Evolutionary conservation across 1,284 basidiomycete genomes (phyloP), one percentile per base, ranked within the genome.

Genomic region (Peniophora sp.): DNA sequence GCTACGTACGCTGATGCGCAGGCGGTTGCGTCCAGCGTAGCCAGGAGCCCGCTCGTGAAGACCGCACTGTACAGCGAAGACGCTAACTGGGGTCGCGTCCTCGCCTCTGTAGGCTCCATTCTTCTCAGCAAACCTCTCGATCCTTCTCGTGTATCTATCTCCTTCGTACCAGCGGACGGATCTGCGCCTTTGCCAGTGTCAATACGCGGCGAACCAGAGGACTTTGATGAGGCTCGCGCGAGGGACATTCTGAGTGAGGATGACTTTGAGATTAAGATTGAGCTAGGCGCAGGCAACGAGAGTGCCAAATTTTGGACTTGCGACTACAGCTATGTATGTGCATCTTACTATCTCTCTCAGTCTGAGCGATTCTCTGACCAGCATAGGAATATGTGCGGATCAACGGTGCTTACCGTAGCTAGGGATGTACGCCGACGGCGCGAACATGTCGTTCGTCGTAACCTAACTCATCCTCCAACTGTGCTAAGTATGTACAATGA

Each of bases 41-140:
- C 93, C n/a, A 97, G 92, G 2, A 97, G 93, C 2, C 86, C 93
- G 0, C 77, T 99, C 2, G 93, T 98, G 56, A 99, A 99, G 68
- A 95, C 91, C 0, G 96, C 96, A 0, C 75, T 99, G 19, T 97
- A 95, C 63, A 96, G 97, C 34, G 88, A 97, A 71, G 95, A 96
- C 59, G 92, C 92, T 16, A 96, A 96, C 70, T 99, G 97, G 96
- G 96, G 96, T 45, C 88, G 97, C 43, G 90, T 99, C 58, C 83
- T 99, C 23, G 89, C 92, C 51, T 93, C 88, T 3, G 85, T 89
- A 2, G 97, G 97, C 17, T 95, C 95, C 53, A 81, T 94, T 12
- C 75, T 79, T 6, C 72, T 84, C 27, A 72, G 70, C 47, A 70
- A 70, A 3, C 70, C 74, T 1, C 74, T 97, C 54, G 81, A 91